Evolutionary conservation across 345 rosid genomes (phyloP).

Genomic region (Theobroma cacao): DNA sequence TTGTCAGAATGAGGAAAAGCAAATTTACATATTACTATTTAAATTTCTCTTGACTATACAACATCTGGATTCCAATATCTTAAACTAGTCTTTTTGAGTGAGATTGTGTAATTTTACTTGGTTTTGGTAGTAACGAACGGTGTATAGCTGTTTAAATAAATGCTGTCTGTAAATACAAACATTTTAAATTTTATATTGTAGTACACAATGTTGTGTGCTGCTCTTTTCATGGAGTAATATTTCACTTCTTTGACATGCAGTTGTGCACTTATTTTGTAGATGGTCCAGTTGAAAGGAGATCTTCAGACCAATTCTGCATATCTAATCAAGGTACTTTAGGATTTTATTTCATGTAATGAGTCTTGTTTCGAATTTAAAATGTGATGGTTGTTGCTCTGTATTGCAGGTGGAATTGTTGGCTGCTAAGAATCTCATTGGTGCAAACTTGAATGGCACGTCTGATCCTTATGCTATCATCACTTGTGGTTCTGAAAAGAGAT

Average conservation of each 20-base stretch:
- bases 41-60: not conserved
- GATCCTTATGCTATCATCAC: conserved; percentile 98
- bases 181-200: not conserved
- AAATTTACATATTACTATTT: not conserved
- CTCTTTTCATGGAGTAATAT: conserved; percentile 56
- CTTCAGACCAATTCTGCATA: conserved; percentile 67
- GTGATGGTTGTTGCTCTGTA: conserved; percentile 9
- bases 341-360: not conserved
- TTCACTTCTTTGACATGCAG: conserved; percentile 80
- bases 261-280: conserved; percentile 89
- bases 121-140: not conserved
- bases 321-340: conserved; percentile 52
- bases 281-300: conserved; percentile 61
- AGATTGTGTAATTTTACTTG: not conserved
- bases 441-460: conserved; percentile 93
- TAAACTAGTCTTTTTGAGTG: not conserved
- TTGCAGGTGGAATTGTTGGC: conserved; percentile 88
- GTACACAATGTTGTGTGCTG: not conserved
- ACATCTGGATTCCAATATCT: not conserved
- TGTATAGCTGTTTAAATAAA: not conserved
- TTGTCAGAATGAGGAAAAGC: not conserved
- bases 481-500: conserved; percentile 91
- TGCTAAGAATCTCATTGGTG: conserved; percentile 96
- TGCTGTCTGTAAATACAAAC: not conserved
- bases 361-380: not conserved